These are phyloP conservation scores for Pyrenophora tritici-repentis DNA, from an alignment of 2,329 filamentous ascomycete species.

Conservation along the genomic window DNA sequence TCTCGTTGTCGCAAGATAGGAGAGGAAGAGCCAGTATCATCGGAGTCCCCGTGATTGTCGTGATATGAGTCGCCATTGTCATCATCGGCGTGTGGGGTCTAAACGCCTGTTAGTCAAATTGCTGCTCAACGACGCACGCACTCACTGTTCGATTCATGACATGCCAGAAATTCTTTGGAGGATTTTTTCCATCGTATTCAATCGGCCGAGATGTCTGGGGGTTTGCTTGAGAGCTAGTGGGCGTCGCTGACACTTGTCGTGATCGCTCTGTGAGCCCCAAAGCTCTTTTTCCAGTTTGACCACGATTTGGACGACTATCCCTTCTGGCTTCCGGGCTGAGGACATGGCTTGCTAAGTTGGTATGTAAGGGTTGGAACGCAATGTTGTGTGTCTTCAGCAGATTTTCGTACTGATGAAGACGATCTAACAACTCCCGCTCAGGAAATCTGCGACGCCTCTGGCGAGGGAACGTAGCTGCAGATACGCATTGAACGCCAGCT, in stretches of 20 bases:
- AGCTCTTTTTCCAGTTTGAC: background rate
- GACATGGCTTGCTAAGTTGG: slow-evolving; percentile 20
- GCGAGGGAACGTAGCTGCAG: slow-evolving; percentile 55
- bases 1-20: slow-evolving; percentile 15
- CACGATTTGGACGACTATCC: background rate
- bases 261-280: background rate
- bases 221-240: slow-evolving; percentile 5
- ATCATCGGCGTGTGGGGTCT: slow-evolving; percentile 2
- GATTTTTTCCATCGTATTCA: background rate
- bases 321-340: slow-evolving; percentile 5
- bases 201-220: background rate
- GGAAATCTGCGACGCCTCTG: slow-evolving; percentile 66
- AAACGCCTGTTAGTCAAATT: background rate
- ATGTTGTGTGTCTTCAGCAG: slow-evolving; percentile 69
- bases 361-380: slow-evolving; percentile 67
- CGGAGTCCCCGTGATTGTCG: slow-evolving; percentile 2
- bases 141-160: slow-evolving; percentile 27
- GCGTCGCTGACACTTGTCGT: background rate
- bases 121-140: background rate
- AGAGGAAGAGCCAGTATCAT: slow-evolving; percentile 12
- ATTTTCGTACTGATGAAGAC: slow-evolving; percentile 70
- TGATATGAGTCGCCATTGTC: slow-evolving; percentile 1
- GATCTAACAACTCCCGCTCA: slow-evolving; percentile 71
- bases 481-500: slow-evolving; percentile 42
- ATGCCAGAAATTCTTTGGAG: slow-evolving; percentile 28